These are phyloP conservation scores for Leishmania mexicana DNA, from an alignment of 208 protist genomes.

Conservation along the genomic window DNA sequence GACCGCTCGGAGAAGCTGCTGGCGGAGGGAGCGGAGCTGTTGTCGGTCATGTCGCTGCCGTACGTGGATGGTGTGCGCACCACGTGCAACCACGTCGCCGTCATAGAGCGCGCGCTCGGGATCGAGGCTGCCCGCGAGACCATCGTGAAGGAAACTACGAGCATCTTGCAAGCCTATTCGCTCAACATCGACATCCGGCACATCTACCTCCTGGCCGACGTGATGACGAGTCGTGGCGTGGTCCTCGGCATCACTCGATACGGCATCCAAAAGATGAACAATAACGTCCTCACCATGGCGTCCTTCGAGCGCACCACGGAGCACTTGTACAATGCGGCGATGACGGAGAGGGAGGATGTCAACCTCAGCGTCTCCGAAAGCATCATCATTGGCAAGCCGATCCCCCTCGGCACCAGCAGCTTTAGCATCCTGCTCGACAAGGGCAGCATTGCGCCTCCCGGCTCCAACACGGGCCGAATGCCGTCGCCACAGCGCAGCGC, in stretches of 20 bases:
- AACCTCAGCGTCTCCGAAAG: slow-evolving; percentile 95
- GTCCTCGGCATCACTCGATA: slow-evolving; percentile 99
- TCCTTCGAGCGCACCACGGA: slow-evolving; percentile 99
- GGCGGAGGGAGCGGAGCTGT: slow-evolving; percentile 94
- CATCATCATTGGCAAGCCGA: slow-evolving; percentile 98
- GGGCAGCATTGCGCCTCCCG: slow-evolving; percentile 28
- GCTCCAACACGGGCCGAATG: slow-evolving; percentile 22
- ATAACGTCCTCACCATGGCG: slow-evolving; percentile 98
- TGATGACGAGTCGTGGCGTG: slow-evolving; percentile 98
- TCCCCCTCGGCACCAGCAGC: slow-evolving; percentile 96
- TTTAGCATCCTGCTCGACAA: slow-evolving; percentile 89
- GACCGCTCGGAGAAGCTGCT: slow-evolving; percentile 80
- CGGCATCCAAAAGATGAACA: slow-evolving; percentile 99
- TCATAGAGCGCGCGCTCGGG: slow-evolving; percentile 95
- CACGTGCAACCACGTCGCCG: slow-evolving; percentile 98
- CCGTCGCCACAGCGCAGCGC: background rate
- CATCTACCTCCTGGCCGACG: slow-evolving; percentile 98
- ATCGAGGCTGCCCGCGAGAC: slow-evolving; percentile 97
- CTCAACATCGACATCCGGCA: slow-evolving; percentile 98
- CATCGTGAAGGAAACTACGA: slow-evolving; percentile 98
- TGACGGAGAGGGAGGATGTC: slow-evolving; percentile 83
- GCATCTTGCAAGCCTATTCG: slow-evolving; percentile 96
- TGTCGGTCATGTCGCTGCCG: slow-evolving; percentile 94
- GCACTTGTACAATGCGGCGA: slow-evolving; percentile 99
- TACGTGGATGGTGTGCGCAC: slow-evolving; percentile 93